Evolutionary conservation across 2,329 filamentous ascomycete species (phyloP).

Genomic region (Pseudovirgaria hyperparasitica): DNA sequence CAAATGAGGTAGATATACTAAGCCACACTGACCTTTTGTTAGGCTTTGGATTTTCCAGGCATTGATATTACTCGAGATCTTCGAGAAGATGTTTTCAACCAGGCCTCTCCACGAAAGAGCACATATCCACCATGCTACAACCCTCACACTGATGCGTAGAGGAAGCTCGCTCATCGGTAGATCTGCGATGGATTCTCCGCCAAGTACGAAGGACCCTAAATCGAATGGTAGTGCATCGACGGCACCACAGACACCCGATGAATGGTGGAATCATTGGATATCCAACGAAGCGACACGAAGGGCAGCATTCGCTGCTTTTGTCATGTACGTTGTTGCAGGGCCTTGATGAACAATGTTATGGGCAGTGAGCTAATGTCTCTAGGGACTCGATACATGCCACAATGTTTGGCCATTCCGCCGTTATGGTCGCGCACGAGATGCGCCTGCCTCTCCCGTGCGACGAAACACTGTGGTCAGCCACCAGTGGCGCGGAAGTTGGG

Average conservation of each 20-base stretch:
- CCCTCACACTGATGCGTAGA: constrained; percentile 85
- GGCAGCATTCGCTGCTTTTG: constrained; percentile 85
- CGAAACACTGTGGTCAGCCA: constrained; percentile 83
- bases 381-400: constrained; percentile 94
- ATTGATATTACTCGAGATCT: constrained; percentile 75
- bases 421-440: constrained; percentile 96
- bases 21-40: too few species aligned
- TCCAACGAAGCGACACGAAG: constrained; percentile 82
- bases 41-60: constrained; percentile 93
- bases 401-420: constrained; percentile 94
- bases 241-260: constrained; percentile 60
- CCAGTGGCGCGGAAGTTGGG: constrained; percentile 74
- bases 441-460: constrained; percentile 83
- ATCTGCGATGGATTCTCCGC: constrained; percentile 72
- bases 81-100: constrained; percentile 97
- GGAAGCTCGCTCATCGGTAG: constrained; percentile 83
- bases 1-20: too few species aligned
- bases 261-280: constrained; percentile 96
- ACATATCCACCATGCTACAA: constrained; percentile 93
- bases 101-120: constrained; percentile 83
- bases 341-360: too few species aligned
- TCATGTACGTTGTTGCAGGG: too few species aligned
- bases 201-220: constrained; percentile 54
- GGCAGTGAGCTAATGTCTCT: too few species aligned
- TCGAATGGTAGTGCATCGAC: constrained; percentile 32